Conservation (phyloP, 805 yeast genomes). For the Sugiyamaella floridensis region DNA sequence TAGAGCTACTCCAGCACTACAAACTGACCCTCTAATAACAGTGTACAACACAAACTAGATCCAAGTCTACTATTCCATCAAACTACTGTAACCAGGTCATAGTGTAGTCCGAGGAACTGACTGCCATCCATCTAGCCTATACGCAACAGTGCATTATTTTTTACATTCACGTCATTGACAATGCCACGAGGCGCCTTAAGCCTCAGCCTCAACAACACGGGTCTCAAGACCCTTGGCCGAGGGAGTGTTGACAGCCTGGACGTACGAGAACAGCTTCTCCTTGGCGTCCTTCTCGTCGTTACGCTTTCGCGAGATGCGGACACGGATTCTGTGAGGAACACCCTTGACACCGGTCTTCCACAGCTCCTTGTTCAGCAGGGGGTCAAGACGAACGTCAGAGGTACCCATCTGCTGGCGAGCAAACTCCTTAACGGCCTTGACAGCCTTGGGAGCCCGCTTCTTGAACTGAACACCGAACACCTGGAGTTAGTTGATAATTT, state of each 20-base stretch:
- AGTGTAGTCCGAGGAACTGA: background rate
- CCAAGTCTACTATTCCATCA: too few species aligned
- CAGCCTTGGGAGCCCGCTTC: conserved; percentile 99
- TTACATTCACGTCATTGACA: conserved; percentile 2
- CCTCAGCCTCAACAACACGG: conserved; percentile 86
- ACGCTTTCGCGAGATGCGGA: conserved; percentile 98
- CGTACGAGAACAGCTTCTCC: conserved; percentile 95
- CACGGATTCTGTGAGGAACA: conserved; percentile 96
- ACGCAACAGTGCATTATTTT: background rate
- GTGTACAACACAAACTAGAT: too few species aligned
- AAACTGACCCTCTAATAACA: too few species aligned
- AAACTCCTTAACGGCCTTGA: conserved; percentile 98
- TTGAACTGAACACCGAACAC: conserved; percentile 98
- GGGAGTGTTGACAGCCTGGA: conserved; percentile 94
- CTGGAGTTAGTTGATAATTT: conserved; percentile 33
- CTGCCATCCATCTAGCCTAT: background rate
- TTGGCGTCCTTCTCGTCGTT: conserved; percentile 99
- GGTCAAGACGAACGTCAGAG: conserved; percentile 97
- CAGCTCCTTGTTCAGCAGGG: conserved; percentile 94
- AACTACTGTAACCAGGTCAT: too few species aligned
- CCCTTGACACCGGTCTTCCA: conserved; percentile 99
- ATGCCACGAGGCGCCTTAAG: conserved; percentile 21
- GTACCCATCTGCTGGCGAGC: conserved; percentile 99
- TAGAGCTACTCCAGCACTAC: too few species aligned
- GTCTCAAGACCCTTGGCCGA: conserved; percentile 97